These are phyloP conservation scores for Penicillium sp. DNA, from an alignment of 2,329 filamentous ascomycete genomes.

Conservation along the genomic window DNA sequence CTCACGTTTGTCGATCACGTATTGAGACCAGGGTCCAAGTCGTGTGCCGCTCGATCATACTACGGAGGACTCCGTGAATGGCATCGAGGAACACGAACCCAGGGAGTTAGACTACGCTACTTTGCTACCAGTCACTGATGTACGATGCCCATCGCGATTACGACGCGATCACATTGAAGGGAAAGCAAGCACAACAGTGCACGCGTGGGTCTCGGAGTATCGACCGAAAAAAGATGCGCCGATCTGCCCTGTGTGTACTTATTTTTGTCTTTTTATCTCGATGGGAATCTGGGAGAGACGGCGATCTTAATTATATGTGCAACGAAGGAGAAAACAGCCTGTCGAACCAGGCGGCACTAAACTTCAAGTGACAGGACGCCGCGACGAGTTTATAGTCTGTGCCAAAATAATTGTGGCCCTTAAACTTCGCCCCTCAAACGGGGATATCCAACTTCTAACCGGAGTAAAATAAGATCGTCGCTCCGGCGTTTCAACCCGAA, in stretches of 20 bases:
- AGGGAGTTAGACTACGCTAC: not conserved
- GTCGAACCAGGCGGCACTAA: not conserved
- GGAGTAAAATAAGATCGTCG: not conserved
- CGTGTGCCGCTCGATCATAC: not conserved
- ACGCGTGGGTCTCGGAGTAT: not conserved
- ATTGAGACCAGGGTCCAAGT: not conserved
- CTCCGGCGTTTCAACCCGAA: not conserved
- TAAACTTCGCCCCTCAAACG: not conserved
- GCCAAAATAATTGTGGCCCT: not conserved
- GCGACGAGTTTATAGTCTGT: not conserved
- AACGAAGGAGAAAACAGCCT: not conserved
- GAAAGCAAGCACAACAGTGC: not conserved
- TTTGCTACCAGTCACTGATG: not conserved
- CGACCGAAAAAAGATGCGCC: not conserved
- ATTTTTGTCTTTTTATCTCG: not conserved
- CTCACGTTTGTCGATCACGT: not conserved
- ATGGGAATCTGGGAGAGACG: not conserved
- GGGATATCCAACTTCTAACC: not conserved
- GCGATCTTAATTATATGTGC: not conserved
- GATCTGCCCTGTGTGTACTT: not conserved
- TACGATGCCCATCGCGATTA: not conserved
- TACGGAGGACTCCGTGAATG: not conserved
- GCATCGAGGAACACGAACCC: not conserved
- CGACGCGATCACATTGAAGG: not conserved
- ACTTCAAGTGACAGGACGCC: conserved; percentile 6